These are phyloP conservation scores for Carallia brachiata DNA, from an alignment of 345 rosid genomes.

Conservation along the genomic window DNA sequence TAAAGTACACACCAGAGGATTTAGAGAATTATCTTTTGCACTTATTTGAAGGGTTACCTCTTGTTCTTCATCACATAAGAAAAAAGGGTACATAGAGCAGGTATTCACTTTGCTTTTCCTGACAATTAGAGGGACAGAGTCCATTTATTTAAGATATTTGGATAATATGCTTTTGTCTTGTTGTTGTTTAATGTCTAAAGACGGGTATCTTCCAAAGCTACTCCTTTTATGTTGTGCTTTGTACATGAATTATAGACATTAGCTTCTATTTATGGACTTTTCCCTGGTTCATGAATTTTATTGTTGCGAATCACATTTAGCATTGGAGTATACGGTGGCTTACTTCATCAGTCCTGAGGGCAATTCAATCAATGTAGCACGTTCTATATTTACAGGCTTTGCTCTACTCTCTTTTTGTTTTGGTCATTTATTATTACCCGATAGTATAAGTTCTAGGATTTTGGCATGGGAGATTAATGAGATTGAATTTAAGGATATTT, in stretches of 20 bases:
- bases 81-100: slow-evolving; percentile 60
- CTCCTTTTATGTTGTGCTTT: slow-evolving; percentile 33
- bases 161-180: slow-evolving; percentile 33
- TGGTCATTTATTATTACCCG: not conserved
- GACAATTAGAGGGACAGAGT: slow-evolving; percentile 26
- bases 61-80: slow-evolving; percentile 76
- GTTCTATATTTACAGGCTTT: no score
- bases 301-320: slow-evolving; percentile 12
- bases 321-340: slow-evolving; percentile 4
- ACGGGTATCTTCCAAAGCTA: slow-evolving; percentile 39
- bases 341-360: not conserved
- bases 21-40: slow-evolving; percentile 73
- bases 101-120: slow-evolving; percentile 25
- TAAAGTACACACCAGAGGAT: slow-evolving; percentile 90
- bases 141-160: slow-evolving; percentile 30
- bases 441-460: not conserved
- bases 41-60: slow-evolving; percentile 83
- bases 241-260: slow-evolving; percentile 53
- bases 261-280: slow-evolving; percentile 16
- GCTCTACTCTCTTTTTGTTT: no score
- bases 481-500: slow-evolving; percentile 8
- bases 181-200: slow-evolving; percentile 43
- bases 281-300: slow-evolving; percentile 13
- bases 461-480: not conserved
- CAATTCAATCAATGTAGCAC: not conserved